A percentile compares a stretch with the other conserved stretches of the same genome.
These are phyloP conservation scores for Pseudogymnoascus sp. DNA, from an alignment of 2,329 filamentous ascomycete genomes.

Conservation along the genomic window DNA sequence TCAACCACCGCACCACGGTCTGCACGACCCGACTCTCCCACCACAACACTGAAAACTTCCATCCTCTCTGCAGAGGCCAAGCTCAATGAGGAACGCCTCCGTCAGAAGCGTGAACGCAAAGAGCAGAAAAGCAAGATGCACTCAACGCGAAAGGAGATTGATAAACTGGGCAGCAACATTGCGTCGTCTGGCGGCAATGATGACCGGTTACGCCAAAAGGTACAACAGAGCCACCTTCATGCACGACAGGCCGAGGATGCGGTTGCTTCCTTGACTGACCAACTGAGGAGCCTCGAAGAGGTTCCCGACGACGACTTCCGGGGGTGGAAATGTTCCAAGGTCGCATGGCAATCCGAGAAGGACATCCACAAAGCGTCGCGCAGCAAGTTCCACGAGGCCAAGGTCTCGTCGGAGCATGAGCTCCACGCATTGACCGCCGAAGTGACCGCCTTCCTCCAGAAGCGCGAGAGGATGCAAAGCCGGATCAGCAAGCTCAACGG, in stretches of 20 bases:
- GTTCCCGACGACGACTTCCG: slow-evolving; percentile 52
- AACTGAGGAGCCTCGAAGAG: slow-evolving; percentile 57
- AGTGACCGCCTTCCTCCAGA: slow-evolving; percentile 53
- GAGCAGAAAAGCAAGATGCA: slow-evolving; percentile 66
- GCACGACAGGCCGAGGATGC: slow-evolving; percentile 58
- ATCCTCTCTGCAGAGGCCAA: slow-evolving; percentile 65
- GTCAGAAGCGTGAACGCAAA: slow-evolving; percentile 62
- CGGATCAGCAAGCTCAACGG: slow-evolving; percentile 66
- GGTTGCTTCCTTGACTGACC: slow-evolving; percentile 42
- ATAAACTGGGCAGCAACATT: slow-evolving; percentile 57
- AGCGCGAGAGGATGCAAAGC: slow-evolving; percentile 63
- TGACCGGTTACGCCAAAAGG: slow-evolving; percentile 67
- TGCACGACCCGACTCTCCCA: slow-evolving; percentile 66
- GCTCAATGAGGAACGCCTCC: slow-evolving; percentile 59
- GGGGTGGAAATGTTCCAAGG: slow-evolving; percentile 45
- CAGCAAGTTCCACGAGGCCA: slow-evolving; percentile 51
- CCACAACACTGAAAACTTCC: slow-evolving; percentile 67
- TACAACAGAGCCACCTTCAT: slow-evolving; percentile 66
- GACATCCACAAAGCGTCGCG: slow-evolving; percentile 36
- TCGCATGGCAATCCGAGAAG: slow-evolving; percentile 42
- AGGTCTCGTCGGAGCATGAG: slow-evolving; percentile 53
- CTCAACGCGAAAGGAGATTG: slow-evolving; percentile 63
- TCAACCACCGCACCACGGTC: slow-evolving; percentile 45
- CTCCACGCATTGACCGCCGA: slow-evolving; percentile 57
- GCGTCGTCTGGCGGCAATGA: slow-evolving; percentile 64